phyloP scores from a whole-genome alignment of 768 basidiomycete genomes.

The Psilocybe tampanensis region DNA sequence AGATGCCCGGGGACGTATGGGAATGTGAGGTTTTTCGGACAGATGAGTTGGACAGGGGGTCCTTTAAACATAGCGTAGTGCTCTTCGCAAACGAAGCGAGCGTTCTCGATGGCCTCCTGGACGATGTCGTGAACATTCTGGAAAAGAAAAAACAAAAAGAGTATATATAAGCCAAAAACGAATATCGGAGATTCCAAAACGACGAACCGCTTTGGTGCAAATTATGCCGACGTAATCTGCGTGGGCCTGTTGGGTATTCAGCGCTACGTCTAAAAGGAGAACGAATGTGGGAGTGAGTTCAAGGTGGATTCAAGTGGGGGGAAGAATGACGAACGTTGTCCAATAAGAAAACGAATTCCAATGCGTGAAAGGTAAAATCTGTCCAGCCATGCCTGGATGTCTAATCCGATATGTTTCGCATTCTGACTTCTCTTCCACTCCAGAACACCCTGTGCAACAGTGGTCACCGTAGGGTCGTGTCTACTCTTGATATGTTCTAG shows the following conservation, averaged over 20 bases:
- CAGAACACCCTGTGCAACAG: slow-evolving; percentile 93
- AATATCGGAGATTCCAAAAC: background rate
- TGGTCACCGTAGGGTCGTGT: slow-evolving; percentile 97
- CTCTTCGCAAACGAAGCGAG: slow-evolving; percentile 92
- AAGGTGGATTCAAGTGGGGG: background rate
- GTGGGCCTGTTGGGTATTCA: slow-evolving; percentile 91
- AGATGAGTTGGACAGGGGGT: slow-evolving; percentile 95
- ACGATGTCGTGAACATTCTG: slow-evolving; percentile 96
- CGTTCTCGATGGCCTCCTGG: slow-evolving; percentile 98
- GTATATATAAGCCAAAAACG: background rate
- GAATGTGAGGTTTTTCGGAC: slow-evolving; percentile 83
- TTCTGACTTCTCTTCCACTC: slow-evolving; percentile 90
- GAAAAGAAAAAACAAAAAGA: no score
- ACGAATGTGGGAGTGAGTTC: background rate
- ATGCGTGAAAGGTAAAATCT: slow-evolving; percentile 96
- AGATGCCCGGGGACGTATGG: slow-evolving; percentile 96
- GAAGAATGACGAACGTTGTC: slow-evolving; percentile 70
- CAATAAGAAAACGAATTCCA: slow-evolving; percentile 95
- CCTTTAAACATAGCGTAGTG: slow-evolving; percentile 96
- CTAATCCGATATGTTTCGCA: slow-evolving; percentile 71
- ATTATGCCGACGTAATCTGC: slow-evolving; percentile 96
- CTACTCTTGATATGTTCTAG: slow-evolving; percentile 90
- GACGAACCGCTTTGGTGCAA: slow-evolving; percentile 83
- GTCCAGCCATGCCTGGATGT: slow-evolving; percentile 95
- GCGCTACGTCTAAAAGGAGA: slow-evolving; percentile 72